Evolutionary conservation across 768 basidiomycete genomes (phyloP), one percentile per base, ranked within the genome.

Genomic region (Trametes cubensis): DNA sequence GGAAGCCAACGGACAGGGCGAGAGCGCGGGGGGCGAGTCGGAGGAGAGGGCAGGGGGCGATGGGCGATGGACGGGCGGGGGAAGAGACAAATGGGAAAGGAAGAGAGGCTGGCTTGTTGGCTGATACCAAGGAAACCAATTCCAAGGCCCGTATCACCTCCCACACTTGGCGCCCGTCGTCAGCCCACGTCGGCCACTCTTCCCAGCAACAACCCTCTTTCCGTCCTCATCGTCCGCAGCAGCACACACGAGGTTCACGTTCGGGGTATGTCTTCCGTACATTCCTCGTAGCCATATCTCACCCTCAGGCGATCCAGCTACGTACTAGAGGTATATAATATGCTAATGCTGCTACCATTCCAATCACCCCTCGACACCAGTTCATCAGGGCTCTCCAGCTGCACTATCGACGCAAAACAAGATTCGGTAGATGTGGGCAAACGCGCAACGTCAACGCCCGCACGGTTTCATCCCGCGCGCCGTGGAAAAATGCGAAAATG

Each of bases 121-220:
- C 18, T 55, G 59, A 49, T 65, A 21, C 56, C 64, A 58, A 47
- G 55, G 60, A 20, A 65, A 60, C 63, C 58, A 28, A 3, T 28
- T 28, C 28, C 28, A 60, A 55, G 56, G 58, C 58, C 58, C 58
- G 34, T 38, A 55, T 56, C 63, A 60, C 21, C 47, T 38, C 26
- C 8, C 51, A 65, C 34, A 34, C 34, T 34, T 34, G 44, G 47
- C 64, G 60, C 64, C 64, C 57, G 50, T 50, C 57, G 47, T 38
- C 53, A 44, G 49, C 59, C 61, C 25, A n/a, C 41, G 18, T n/a
- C 50, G 7, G 7, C 56, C 34, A 28, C n/a, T n/a, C n/a, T n/a
- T n/a, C n/a, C n/a, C n/a, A n/a, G n/a, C n/a, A n/a, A n/a, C n/a
- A n/a, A n/a, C n/a, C 34, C 40, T 34, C n/a, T 44, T 17, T 13